phyloP scores from a whole-genome alignment of 2,329 filamentous ascomycete species.

The Teratosphaeria pseudoeucalypti region DNA sequence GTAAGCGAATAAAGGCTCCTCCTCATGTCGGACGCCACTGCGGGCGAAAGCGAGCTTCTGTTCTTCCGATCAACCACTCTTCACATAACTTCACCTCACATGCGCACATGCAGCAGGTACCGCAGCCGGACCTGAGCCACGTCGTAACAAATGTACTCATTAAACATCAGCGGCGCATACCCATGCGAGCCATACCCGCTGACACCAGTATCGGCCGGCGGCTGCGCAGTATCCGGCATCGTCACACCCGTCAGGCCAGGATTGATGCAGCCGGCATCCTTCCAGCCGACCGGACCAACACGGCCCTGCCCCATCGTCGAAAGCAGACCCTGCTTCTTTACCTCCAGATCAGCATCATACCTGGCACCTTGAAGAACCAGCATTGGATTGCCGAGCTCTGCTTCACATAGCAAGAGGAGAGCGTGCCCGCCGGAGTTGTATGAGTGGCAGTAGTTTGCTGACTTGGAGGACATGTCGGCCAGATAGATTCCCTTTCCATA shows the following conservation, averaged over 20 bases:
- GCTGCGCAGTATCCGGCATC: constrained; percentile 34
- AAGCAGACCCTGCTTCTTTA: constrained; percentile 48
- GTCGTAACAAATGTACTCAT: constrained; percentile 54
- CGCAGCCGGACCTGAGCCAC: constrained; percentile 58
- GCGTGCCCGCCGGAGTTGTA: constrained; percentile 56
- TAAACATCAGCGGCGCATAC: constrained; percentile 49
- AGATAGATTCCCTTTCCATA: constrained; percentile 87
- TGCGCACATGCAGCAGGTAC: constrained; percentile 55
- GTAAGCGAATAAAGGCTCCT: not conserved
- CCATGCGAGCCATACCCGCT: constrained; percentile 3
- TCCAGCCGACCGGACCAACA: constrained; percentile 60
- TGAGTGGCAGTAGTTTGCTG: constrained; percentile 61
- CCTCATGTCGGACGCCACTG: not conserved
- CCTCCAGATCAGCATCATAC: constrained; percentile 54
- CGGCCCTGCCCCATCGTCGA: constrained; percentile 62
- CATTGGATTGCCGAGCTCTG: constrained; percentile 68
- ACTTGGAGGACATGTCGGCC: constrained; percentile 76
- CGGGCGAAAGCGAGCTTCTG: not conserved
- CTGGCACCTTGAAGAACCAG: constrained; percentile 49
- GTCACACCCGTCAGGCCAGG: constrained; percentile 54
- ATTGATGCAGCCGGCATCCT: constrained; percentile 60
- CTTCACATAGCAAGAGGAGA: constrained; percentile 73
- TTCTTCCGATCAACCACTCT: not conserved
- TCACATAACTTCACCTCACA: constrained; percentile 3
- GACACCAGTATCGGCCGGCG: constrained; percentile 13